Base-by-base conservation (phyloP, 2,329 filamentous ascomycete genomes). In the Blastomyces silverae region DNA sequence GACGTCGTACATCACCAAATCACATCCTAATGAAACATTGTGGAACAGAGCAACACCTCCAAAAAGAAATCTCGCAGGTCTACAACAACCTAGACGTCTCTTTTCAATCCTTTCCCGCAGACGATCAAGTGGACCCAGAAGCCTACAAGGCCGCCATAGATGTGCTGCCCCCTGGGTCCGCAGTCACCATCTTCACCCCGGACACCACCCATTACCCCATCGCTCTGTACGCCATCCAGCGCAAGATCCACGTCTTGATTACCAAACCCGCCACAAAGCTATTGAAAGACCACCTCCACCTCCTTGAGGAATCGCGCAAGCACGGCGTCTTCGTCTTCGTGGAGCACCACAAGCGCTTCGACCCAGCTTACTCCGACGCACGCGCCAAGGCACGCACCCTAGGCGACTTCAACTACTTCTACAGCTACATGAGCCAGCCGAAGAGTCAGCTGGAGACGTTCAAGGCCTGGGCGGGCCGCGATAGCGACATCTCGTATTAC, bases 391-490 rank as follows among this genome's bases (percentile, higher is more conserved):
- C 91, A 17, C 80, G 85, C 73, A 86, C 82, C 63, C 82, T 97
- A 8, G 92, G 92, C 69, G 91, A 96, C 79, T 97, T 97, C 86
- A 96, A 96, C 82, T 97, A 97, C 83, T 97, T 96, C 77, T 97
- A 96, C 84, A 89, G 86, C 71, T 97, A 97, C 84, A 96, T 96
- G 92, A 91, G 87, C 61, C 92, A 96, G 82, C 90, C 89, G 66
- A 96, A 95, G 80, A 91, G 84, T 61, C 92, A 96, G 79, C 85
- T 96, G 59, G 90, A 95, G 82, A 96, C 92, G 0, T 96, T 96
- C 86, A 92, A 91, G 78, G 89, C 91, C 2, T 96, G 92, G 92
- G 92, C 92, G 0, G 92, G 92, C 68, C 87, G 88, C 72, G 92
- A 96, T 71, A 92, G 89, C 39, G 93, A 97, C 77, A 97, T 97